Percentiles rank a stretch among this genome's conserved stretches.
Conservation (phyloP, 2,329 filamentous ascomycete species). For the Pleoardoris graminearum region DNA sequence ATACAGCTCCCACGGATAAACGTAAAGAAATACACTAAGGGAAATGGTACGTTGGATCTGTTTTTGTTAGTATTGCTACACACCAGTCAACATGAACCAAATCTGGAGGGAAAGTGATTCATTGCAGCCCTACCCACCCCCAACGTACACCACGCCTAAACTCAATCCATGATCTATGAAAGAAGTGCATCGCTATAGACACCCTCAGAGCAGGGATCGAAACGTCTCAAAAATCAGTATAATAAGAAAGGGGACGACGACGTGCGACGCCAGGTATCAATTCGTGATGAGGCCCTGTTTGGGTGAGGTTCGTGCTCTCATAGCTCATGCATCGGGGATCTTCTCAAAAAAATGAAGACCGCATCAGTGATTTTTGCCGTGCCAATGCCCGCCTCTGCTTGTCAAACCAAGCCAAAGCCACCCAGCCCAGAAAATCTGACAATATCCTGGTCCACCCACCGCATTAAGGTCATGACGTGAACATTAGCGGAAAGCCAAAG, state of each 20-base stretch:
- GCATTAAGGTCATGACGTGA: slow-evolving; percentile 6
- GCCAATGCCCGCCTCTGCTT: slow-evolving; percentile 8
- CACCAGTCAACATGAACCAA: neutral
- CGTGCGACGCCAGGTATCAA: slow-evolving; percentile 44
- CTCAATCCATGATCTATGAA: slow-evolving; percentile 11
- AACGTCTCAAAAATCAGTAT: slow-evolving; percentile 7
- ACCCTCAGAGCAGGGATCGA: slow-evolving; percentile 1
- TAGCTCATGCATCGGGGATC: slow-evolving; percentile 16
- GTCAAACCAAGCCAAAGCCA: slow-evolving; percentile 2
- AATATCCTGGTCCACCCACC: slow-evolving; percentile 1
- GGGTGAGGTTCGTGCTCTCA: slow-evolving; percentile 11
- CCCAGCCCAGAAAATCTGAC: slow-evolving; percentile 1
- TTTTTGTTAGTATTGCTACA: neutral
- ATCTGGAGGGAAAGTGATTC: neutral
- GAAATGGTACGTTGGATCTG: neutral
- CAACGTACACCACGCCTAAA: neutral
- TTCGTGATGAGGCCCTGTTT: slow-evolving; percentile 33
- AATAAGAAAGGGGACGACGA: slow-evolving; percentile 26
- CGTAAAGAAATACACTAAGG: too few species aligned
- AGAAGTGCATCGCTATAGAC: slow-evolving; percentile 14
- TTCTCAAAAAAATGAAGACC: slow-evolving; percentile 23
- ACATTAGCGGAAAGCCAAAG: slow-evolving; percentile 2
- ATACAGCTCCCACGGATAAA: too few species aligned
- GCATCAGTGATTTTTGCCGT: slow-evolving; percentile 25
- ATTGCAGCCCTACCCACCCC: neutral